Evolutionary conservation across 805 yeast genomes (phyloP), one percentile per base, ranked within the genome.

Genomic region (Maudiozyma bulderi): DNA sequence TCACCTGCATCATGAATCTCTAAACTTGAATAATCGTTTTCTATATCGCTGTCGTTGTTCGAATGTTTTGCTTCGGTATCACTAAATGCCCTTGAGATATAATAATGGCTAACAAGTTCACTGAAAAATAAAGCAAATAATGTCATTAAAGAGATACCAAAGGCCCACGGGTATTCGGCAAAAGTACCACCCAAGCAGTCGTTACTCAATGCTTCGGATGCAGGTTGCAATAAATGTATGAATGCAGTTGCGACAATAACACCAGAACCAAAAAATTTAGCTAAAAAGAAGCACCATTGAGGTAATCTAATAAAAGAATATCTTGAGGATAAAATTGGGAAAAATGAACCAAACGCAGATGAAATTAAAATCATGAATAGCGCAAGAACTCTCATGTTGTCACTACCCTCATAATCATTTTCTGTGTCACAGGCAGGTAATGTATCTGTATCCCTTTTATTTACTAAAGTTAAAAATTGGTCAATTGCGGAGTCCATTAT

Each of bases 211-310:
- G 53, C 54, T 14, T 56, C 60, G 5, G 45, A 31, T 5, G 82
- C 84, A 2, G 82, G 82, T 48, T 73, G 72, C 57, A 82, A 67
- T 49, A 82, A 64, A 66, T 84, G 91, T 50, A 84, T 75, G 56
- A 81, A 84, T 0, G 88, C 86, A 7, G 91, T 84, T 9, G 90
- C 84, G 3, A 84, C 70, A 56, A 84, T 84, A 43, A 84, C 90
- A 47, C 91, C 91, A 5, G 87, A 75, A 56, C 91, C 91, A 57
- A 82, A 82, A 68, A 87, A 50, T 58, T 83, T 84, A 46, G 84
- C 78, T 45, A 79, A 61, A 61, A 82, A 80, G 64, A 82, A 82
- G 52, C 78, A 73, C 78, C 79, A 74, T n/a, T 73, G 54, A 1
- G 86, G 87, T 52, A 82, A 55, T 54, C 77, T 69, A 45, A 82